phyloP scores from a whole-genome alignment of 2,329 filamentous ascomycete species.

The Alternaria brassicicola region DNA sequence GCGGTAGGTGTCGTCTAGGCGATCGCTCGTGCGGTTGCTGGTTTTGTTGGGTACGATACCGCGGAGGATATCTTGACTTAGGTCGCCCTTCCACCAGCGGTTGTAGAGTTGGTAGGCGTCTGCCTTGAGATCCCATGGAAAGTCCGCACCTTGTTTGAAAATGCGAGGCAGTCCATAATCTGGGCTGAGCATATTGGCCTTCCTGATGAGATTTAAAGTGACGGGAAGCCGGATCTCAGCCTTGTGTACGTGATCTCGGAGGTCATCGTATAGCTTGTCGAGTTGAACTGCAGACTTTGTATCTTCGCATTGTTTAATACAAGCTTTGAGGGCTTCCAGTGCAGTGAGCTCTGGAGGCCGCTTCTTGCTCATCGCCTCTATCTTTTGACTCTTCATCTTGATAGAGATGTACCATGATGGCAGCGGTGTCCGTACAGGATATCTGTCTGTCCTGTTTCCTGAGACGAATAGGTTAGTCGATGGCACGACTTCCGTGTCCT shows the following conservation, averaged over 20 bases:
- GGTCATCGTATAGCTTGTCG: slow-evolving; percentile 32
- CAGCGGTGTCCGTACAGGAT: background rate
- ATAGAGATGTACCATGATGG: slow-evolving; percentile 27
- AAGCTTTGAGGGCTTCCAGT: slow-evolving; percentile 34
- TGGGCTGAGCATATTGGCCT: slow-evolving; percentile 43
- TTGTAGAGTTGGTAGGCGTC: slow-evolving; percentile 56
- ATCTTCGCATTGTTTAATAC: slow-evolving; percentile 27
- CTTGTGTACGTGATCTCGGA: slow-evolving; percentile 49
- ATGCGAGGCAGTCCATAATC: slow-evolving; percentile 51
- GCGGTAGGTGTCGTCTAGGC: slow-evolving; percentile 32
- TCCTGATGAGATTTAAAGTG: slow-evolving; percentile 39
- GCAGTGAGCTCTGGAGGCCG: slow-evolving; percentile 19
- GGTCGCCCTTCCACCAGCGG: slow-evolving; percentile 52
- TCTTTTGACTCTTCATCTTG: background rate
- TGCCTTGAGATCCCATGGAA: slow-evolving; percentile 55
- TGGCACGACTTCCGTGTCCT: background rate
- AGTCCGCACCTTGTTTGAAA: slow-evolving; percentile 42
- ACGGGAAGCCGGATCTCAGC: slow-evolving; percentile 46
- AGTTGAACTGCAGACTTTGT: slow-evolving; percentile 1
- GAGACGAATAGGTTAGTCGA: background rate
- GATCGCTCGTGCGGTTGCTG: slow-evolving; percentile 34
- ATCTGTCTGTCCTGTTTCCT: background rate
- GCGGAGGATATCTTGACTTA: slow-evolving; percentile 55
- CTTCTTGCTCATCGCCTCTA: slow-evolving; percentile 17
- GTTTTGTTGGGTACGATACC: slow-evolving; percentile 45